Evolutionary conservation across 768 basidiomycete genomes (phyloP), one percentile per base, ranked within the genome.

Genomic region (Boletales sp.): DNA sequence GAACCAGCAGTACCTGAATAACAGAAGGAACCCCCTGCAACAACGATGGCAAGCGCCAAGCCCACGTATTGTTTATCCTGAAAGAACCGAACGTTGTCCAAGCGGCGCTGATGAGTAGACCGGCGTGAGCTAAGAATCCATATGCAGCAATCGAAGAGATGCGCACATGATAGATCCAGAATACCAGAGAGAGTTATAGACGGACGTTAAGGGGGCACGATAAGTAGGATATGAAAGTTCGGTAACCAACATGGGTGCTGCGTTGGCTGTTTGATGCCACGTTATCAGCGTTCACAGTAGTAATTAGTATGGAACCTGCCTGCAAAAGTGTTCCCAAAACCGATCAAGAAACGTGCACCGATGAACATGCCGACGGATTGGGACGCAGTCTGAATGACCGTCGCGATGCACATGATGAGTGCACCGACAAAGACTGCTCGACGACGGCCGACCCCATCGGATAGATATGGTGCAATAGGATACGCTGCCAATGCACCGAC

Each of bases 131-230:
- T 0, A 28, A 21, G 1, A 11, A 42, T 32, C 1, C 15, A 28
- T n/a, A 25, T n/a, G 9, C 6, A 32, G 17, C 15, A 30, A 37
- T 7, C 10, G 19, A 36, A 34, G 51, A 54, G 30, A 48, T 21
- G 73, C 79, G 40, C 52, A 81, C 82, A 90, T 64, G 65, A 90
- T 88, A 52, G 87, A 78, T 47, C 90, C 90, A 15, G 86, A 83
- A 62, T 89, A 89, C 89, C 90, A 92, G 53, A 90, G 81, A 17
- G 85, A 83, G 75, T 90, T 89, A 73, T 87, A 90, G 42, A 81
- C 70, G 2, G 87, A 83, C 9, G 87, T 92, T 54, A 93, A 68
- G 21, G 82, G 82, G 11, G 83, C 85, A 55, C 91, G 88, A 66
- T 94, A 83, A 3, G 79, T 74, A 13, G 90, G 90, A 68, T 91